Evolutionary conservation across 805 yeast species (phyloP), one percentile per base, ranked within the genome.

Genomic region (Kurtzmaniella fragi): DNA sequence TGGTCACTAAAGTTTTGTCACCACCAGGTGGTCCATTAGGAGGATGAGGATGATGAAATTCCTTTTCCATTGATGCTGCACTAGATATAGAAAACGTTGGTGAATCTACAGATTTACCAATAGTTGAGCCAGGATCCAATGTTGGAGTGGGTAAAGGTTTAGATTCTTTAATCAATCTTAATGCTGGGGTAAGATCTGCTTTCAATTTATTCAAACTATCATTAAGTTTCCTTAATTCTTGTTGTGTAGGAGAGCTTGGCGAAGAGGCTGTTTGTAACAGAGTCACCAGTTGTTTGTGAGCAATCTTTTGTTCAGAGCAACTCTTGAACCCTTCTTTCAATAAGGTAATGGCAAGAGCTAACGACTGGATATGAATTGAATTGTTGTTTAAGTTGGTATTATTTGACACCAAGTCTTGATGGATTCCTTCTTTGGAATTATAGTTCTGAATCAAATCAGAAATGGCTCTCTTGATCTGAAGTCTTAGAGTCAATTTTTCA

Each of bases 101-200:
- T 39, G 63, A 59, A 31, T 53, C 57, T 17, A 48, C 17, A 11
- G 41, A 15, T 7, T 35, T 34, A 17, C 51, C 32, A 4, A 50
- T 43, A 3, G 47, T 41, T 10, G 58, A 50, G 1, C 72, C 71
- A 1, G 73, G 73, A 45, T 55, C 75, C 31, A 67, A 56, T 1
- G 77, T 73, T 5, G 84, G 88, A 0, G 83, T 77, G 0, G 88
- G 88, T 37, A 82, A 64, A 4, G 87, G 88, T 49, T 78, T 73
- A 45, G 75, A 61, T 56, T 83, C 89, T 50, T 83, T 83, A 34
- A 75, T 65, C 35, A 75, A 64, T 41, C 82, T 71, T 40, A 80
- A 69, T 6, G 82, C 70, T 1, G 89, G 90, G 31, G 79, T 61
- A 47, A 83, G 59, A 44, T 83, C 90, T 33, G 80, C 78, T 37